A percentile compares a stretch with the other conserved stretches of the same genome.
These are phyloP conservation scores for Rheum nobile DNA, from an alignment of 148 eudicot species.

Conservation along the genomic window DNA sequence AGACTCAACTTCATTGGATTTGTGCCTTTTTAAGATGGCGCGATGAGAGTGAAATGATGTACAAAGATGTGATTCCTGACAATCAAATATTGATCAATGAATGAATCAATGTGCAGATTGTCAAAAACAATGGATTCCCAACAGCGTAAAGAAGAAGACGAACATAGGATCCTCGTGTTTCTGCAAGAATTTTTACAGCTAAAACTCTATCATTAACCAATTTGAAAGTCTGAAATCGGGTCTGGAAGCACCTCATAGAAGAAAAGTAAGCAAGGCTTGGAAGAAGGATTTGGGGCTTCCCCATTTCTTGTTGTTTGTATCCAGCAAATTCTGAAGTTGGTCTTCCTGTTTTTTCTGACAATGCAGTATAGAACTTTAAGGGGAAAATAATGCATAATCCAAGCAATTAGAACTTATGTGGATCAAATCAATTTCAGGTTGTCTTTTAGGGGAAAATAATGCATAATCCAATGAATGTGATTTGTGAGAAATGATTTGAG, in stretches of 20 bases:
- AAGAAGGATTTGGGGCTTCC: slow-evolving; percentile 57
- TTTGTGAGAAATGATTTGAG: background rate
- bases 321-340: slow-evolving; percentile 18
- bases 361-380: background rate
- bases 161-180: background rate
- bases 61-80: background rate
- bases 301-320: slow-evolving; percentile 28
- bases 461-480: background rate
- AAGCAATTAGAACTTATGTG: background rate
- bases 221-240: background rate
- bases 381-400: background rate
- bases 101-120: background rate
- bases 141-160: background rate
- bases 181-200: slow-evolving; percentile 1
- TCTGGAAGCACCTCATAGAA: slow-evolving; percentile 29
- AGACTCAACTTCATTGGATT: background rate
- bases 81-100: background rate
- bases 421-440: background rate
- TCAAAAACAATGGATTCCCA: slow-evolving; percentile 3
- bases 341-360: slow-evolving; percentile 38
- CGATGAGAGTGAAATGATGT: background rate
- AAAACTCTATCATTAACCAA: background rate
- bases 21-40: background rate
- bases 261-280: slow-evolving; percentile 66
- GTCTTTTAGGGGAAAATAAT: background rate